phyloP scores from a whole-genome alignment of 768 basidiomycete species.

The Glaciozyma martinii region DNA sequence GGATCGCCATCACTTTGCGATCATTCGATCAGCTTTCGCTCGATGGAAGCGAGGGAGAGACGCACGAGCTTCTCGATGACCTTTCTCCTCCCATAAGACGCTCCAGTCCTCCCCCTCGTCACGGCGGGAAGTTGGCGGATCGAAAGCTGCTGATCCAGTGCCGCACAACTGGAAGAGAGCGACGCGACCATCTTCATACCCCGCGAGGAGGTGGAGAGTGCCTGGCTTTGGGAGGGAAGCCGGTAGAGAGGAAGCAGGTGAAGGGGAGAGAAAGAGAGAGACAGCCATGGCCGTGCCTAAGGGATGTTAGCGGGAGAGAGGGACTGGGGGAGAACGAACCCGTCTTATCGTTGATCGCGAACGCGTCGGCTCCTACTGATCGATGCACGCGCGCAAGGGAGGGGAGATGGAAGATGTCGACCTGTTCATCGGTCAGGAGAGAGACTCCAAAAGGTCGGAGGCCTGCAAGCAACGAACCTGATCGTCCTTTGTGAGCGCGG shows the following conservation, averaged over 20 bases:
- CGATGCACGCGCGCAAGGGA: constrained; percentile 63
- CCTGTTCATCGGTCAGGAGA: constrained; percentile 44
- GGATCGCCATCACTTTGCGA: constrained; percentile 34
- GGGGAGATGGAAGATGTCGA: constrained; percentile 78
- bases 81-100: constrained; percentile 37
- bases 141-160: not conserved
- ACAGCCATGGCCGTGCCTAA: constrained; percentile 84
- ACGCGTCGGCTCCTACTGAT: constrained; percentile 58
- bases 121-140: not conserved
- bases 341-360: constrained; percentile 44
- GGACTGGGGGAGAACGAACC: constrained; percentile 41
- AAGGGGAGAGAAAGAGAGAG: constrained; percentile 48
- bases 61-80: constrained; percentile 43
- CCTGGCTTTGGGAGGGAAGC: not conserved
- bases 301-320: not conserved
- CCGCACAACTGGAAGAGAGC: constrained; percentile 44
- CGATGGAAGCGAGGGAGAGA: not conserved
- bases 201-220: constrained; percentile 55
- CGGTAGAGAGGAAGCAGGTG: constrained; percentile 17
- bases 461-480: constrained; percentile 50
- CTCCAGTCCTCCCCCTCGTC: constrained; percentile 37
- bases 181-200: constrained; percentile 85
- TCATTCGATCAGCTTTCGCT: not conserved
- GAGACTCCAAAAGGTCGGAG: not conserved
- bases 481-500: constrained; percentile 81